Percentiles rank a stretch among this genome's conserved stretches.
phyloP scores from a whole-genome alignment of 176 grass and related monocot species.

The Stipa capillata region DNA sequence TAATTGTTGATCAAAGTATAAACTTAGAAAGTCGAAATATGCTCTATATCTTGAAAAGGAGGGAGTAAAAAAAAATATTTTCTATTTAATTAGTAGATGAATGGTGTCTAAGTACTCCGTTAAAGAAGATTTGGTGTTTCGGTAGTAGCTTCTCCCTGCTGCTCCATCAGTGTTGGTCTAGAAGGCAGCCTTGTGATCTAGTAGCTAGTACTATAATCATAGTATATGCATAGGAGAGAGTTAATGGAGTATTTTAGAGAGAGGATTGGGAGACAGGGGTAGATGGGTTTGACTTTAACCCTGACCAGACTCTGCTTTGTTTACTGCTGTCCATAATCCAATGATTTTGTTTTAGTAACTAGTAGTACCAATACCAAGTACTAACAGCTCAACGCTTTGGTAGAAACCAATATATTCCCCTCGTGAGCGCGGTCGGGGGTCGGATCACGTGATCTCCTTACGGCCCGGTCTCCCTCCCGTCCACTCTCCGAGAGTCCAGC shows the following conservation, averaged over 20 bases:
- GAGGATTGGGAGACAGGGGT: neutral
- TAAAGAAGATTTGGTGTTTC: too few relatives aligned
- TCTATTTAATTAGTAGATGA: too few relatives aligned
- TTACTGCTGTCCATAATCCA: constrained; percentile 13
- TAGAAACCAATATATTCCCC: constrained; percentile 43
- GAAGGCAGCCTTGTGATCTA: neutral
- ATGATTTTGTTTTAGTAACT: constrained; percentile 15
- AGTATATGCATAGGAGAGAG: neutral
- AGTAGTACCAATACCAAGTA: too few relatives aligned
- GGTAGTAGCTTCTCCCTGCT: neutral
- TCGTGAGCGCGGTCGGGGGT: constrained; percentile 36
- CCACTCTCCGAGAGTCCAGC: neutral
- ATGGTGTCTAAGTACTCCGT: too few relatives aligned
- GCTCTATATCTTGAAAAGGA: too few relatives aligned
- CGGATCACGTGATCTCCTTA: constrained; percentile 62
- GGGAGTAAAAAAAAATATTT: neutral
- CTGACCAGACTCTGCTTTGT: constrained; percentile 3
- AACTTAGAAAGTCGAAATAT: too few relatives aligned
- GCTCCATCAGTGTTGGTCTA: neutral
- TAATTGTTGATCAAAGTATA: too few relatives aligned
- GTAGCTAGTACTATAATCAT: neutral
- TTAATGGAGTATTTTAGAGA: constrained; percentile 18
- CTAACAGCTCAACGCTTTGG: constrained; percentile 32
- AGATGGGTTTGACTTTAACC: constrained; percentile 31
- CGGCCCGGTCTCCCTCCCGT: neutral